Base-by-base conservation (phyloP, 2,329 filamentous ascomycete species). In the Tolypocladium nubicola region DNA sequence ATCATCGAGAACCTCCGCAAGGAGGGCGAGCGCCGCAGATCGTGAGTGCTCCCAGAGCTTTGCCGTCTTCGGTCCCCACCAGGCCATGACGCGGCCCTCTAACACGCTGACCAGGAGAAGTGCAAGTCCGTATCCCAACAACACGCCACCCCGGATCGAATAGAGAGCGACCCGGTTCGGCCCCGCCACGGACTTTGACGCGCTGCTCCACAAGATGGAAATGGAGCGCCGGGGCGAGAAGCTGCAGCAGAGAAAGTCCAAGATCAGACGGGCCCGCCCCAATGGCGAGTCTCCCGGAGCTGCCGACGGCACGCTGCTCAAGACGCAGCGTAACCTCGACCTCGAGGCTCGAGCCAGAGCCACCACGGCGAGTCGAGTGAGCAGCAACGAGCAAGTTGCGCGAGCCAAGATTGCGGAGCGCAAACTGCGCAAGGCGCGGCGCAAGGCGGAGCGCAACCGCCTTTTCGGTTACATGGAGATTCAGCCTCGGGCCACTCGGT, bases 1-100 rank as follows among this genome's bases (percentile, higher is more conserved):
- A 92, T 94, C 41, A 95, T 97, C 62, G 90, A 97, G 65, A 86
- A 80, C 40, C 82, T 95, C 66, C 84, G 91, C 59, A 91, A 91
- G 70, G 92, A 97, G 71, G 93, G 89, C 26, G 89, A 95, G 72
- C 81, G 89, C 63, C 82, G 92, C 69, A 80, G 87, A 77, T 90
- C 88, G 87, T 91, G 76, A 79, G 88, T 83, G 16, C 39, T 16
- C 13, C 14, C 30, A 7, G 13, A 5, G 14, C 19, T 33, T n/a
- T 7, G 8, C n/a, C 16, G 3, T 50, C 37, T 50, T 23, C n/a
- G 26, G 41, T 9, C 8, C 23, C 19, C 16, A 54, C n/a, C 21
- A 30, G 19, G 16, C 43, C 7, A 16, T 14, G 23, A 16, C 43
- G 1, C 14, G n/a, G 26, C 47, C 8, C 19, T 30, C 52, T 57